phyloP scores from a whole-genome alignment of 1,284 basidiomycete genomes.

The Pseudozyma sp. region DNA sequence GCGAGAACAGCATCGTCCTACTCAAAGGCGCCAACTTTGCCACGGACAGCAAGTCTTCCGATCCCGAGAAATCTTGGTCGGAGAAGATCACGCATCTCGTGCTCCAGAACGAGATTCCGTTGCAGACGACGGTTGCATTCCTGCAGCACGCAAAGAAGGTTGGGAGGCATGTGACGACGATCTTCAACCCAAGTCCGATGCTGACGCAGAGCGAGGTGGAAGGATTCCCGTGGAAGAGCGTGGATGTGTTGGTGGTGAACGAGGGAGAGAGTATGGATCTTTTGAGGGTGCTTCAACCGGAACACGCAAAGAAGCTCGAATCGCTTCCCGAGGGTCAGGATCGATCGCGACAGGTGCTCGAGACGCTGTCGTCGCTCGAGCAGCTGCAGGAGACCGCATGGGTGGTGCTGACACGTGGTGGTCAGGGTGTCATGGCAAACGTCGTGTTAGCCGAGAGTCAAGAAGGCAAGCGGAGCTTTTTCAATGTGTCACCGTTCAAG shows the following conservation, averaged over 20 bases:
- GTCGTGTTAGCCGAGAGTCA: slow-evolving; percentile 26
- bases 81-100: slow-evolving; percentile 70
- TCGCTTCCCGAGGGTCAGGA: slow-evolving; percentile 29
- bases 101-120: slow-evolving; percentile 75
- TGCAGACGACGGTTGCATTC: slow-evolving; percentile 70
- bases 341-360: slow-evolving; percentile 27
- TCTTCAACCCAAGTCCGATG: slow-evolving; percentile 75
- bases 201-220: slow-evolving; percentile 69
- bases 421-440: slow-evolving; percentile 56
- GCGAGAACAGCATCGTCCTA: slow-evolving; percentile 67
- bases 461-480: slow-evolving; percentile 18
- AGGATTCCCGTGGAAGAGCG: slow-evolving; percentile 70
- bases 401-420: slow-evolving; percentile 64
- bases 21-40: slow-evolving; percentile 65
- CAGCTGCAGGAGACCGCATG: slow-evolving; percentile 45
- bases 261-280: slow-evolving; percentile 71
- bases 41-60: slow-evolving; percentile 24
- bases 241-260: slow-evolving; percentile 73
- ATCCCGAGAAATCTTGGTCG: slow-evolving; percentile 34
- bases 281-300: slow-evolving; percentile 47
- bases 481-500: slow-evolving; percentile 49
- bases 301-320: slow-evolving; percentile 7
- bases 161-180: slow-evolving; percentile 29
- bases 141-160: slow-evolving; percentile 51
- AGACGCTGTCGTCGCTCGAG: slow-evolving; percentile 39